Percentiles rank a stretch among this genome's conserved stretches.
These are phyloP conservation scores for Phlebiopsis gigantea DNA, from an alignment of 768 basidiomycete genomes.

Conservation along the genomic window DNA sequence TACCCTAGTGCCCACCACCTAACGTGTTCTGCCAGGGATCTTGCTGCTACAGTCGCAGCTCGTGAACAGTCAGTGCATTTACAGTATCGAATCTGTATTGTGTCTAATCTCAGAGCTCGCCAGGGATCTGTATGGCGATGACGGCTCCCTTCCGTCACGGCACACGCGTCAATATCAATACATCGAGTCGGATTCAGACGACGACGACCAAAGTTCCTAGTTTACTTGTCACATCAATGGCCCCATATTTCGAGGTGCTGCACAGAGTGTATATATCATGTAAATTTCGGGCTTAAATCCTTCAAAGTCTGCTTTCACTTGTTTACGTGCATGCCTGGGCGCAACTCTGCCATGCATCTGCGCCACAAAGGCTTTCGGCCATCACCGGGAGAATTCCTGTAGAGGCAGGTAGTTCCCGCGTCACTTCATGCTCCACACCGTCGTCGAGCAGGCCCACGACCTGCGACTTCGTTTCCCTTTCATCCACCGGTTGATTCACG, in stretches of 20 bases:
- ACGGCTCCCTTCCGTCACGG: slow-evolving; percentile 20
- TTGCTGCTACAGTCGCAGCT: slow-evolving; percentile 20
- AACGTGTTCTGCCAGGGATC: slow-evolving; percentile 10
- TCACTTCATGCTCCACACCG: not conserved
- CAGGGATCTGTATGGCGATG: slow-evolving; percentile 25
- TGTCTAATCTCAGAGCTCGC: not conserved
- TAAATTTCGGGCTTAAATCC: too few species aligned
- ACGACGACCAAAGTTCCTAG: too few species aligned
- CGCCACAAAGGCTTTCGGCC: slow-evolving; percentile 1
- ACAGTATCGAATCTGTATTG: not conserved
- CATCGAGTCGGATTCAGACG: not conserved
- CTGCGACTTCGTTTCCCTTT: not conserved
- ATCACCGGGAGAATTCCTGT: not conserved
- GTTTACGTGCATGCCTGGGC: too few species aligned
- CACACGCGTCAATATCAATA: not conserved
- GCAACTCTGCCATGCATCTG: not conserved
- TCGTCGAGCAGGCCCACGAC: not conserved
- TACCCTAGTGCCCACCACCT: not conserved
- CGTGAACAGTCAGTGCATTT: slow-evolving; percentile 20
- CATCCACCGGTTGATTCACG: not conserved
- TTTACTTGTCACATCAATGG: too few species aligned
- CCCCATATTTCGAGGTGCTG: too few species aligned
- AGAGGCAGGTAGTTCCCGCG: not conserved
- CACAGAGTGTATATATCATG: too few species aligned
- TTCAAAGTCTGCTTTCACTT: too few species aligned